These are phyloP conservation scores for Botryococcus braunii DNA, from an alignment of 163 green algal genomes.

Conservation along the genomic window DNA sequence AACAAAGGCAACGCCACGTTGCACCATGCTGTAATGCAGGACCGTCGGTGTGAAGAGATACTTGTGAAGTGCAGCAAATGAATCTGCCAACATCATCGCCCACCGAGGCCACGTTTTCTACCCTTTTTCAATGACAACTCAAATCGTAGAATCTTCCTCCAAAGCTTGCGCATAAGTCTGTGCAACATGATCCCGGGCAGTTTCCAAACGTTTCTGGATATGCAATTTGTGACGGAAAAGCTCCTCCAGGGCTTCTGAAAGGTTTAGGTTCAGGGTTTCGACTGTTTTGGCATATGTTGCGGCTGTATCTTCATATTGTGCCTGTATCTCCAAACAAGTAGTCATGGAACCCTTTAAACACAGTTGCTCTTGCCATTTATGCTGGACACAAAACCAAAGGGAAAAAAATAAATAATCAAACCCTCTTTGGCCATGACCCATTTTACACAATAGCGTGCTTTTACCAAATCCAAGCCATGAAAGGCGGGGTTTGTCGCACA, in stretches of 20 bases:
- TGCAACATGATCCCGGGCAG: not conserved
- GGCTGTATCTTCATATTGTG: not conserved
- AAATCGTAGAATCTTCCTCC: too few species aligned
- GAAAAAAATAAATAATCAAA: conserved; percentile 3
- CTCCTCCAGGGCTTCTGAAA: conserved; percentile 28
- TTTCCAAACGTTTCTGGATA: conserved; percentile 16
- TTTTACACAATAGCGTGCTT: conserved; percentile 17
- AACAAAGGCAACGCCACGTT: too few species aligned
- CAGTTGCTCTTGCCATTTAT: too few species aligned
- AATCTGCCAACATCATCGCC: too few species aligned
- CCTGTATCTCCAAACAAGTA: not conserved
- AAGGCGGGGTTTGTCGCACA: too few species aligned
- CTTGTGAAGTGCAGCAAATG: too few species aligned
- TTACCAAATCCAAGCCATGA: not conserved
- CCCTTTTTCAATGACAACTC: too few species aligned
- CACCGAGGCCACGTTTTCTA: too few species aligned
- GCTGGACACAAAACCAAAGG: too few species aligned
- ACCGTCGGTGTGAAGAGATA: too few species aligned
- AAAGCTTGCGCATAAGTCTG: too few species aligned
- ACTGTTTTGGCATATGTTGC: conserved; percentile 7
- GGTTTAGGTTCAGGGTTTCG: conserved; percentile 31
- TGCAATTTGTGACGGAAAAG: conserved; percentile 36
- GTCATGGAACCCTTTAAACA: not conserved
- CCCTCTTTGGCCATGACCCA: not conserved
- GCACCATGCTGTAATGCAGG: too few species aligned